These are phyloP conservation scores for Xylaria longipes DNA, from an alignment of 495 filamentous ascomycete genomes.

Conservation along the genomic window DNA sequence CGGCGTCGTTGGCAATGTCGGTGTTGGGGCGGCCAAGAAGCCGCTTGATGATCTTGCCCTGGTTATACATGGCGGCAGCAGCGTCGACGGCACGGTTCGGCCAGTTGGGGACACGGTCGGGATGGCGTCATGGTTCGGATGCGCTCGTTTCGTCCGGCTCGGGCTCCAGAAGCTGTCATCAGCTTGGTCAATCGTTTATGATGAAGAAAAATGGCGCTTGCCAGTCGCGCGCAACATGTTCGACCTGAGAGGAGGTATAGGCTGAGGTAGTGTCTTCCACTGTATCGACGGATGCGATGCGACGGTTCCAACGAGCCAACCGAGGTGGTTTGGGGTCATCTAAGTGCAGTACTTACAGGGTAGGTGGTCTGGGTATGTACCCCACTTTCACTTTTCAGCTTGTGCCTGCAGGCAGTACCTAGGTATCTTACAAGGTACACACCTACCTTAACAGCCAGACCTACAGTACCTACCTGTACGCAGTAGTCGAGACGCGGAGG, in stretches of 20 bases:
- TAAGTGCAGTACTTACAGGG: too few relatives aligned
- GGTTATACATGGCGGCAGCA: conserved; percentile 42
- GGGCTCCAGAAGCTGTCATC: neutral
- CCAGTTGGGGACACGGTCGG: conserved; percentile 29
- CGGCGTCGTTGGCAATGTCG: conserved; percentile 46
- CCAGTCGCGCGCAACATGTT: conserved; percentile 8
- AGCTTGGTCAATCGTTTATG: neutral
- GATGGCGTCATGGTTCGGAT: conserved; percentile 38
- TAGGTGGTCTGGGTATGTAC: neutral
- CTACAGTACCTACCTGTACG: too few relatives aligned
- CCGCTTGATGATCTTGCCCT: conserved; percentile 60
- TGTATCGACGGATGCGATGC: neutral
- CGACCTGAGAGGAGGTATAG: neutral
- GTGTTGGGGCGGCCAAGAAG: conserved; percentile 54
- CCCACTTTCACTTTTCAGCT: neutral
- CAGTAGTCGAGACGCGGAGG: too few relatives aligned
- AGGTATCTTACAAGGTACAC: too few relatives aligned
- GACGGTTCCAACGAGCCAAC: neutral
- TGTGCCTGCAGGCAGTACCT: neutral
- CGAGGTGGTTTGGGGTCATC: neutral
- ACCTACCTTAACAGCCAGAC: too few relatives aligned
- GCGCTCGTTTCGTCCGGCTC: neutral
- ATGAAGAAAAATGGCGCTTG: neutral
- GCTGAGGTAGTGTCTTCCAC: neutral
- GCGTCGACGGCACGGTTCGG: conserved; percentile 33